phyloP scores from a whole-genome alignment of 352 stramenopile genomes.

The Pythium aquatile region DNA sequence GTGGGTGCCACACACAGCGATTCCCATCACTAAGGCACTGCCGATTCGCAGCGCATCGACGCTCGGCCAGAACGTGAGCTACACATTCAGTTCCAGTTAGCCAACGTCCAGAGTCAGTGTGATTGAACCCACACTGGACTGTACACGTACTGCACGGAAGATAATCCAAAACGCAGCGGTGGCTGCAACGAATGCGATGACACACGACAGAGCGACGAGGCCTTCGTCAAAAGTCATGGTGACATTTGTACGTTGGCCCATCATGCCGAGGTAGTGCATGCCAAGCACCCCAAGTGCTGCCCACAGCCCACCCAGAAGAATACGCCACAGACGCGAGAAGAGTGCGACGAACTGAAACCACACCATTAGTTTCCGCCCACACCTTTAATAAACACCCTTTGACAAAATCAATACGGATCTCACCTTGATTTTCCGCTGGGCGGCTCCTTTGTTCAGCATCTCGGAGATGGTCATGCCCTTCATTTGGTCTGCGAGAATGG shows the following conservation, averaged over 20 bases:
- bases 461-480: slow-evolving; percentile 41
- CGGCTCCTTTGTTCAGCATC: slow-evolving; percentile 46
- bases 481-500: slow-evolving; percentile 45
- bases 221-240: slow-evolving; percentile 40
- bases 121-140: neutral
- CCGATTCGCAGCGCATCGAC: slow-evolving; percentile 46
- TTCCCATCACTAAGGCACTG: slow-evolving; percentile 59
- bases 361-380: neutral
- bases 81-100: neutral
- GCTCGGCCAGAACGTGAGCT: slow-evolving; percentile 66
- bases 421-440: slow-evolving; percentile 46
- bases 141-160: slow-evolving; percentile 43
- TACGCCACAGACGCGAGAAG: slow-evolving; percentile 55
- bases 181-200: slow-evolving; percentile 56
- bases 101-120: neutral
- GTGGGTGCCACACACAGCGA: slow-evolving; percentile 65
- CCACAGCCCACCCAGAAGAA: slow-evolving; percentile 46
- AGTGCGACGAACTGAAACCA: slow-evolving; percentile 41
- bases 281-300: slow-evolving; percentile 59
- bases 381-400: neutral
- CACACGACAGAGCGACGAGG: slow-evolving; percentile 44
- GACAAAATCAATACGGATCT: neutral
- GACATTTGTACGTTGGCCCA: slow-evolving; percentile 48
- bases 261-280: slow-evolving; percentile 80
- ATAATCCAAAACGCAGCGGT: slow-evolving; percentile 71